Evolutionary conservation across 2,329 filamentous ascomycete species (phyloP).

Genomic region (Plenodomus tracheiphilus): DNA sequence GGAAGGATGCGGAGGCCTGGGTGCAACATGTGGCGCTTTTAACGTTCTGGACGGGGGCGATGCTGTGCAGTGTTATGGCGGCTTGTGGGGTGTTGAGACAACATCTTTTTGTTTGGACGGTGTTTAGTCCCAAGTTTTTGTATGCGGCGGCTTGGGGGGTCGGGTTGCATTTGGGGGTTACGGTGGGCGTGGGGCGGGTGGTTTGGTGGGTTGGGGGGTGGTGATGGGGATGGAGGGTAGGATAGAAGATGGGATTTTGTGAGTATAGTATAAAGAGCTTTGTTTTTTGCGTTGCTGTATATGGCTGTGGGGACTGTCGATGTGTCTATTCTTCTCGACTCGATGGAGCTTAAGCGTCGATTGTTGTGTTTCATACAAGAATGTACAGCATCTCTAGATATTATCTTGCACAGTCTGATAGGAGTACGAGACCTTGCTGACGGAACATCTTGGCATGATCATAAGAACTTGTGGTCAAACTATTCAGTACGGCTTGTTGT

Average conservation of each 20-base stretch:
- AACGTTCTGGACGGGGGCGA: constrained; percentile 70
- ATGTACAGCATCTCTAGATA: no score
- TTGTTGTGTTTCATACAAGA: no score
- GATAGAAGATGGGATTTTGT: neutral
- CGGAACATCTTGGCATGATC: no score
- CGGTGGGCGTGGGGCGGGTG: constrained; percentile 36
- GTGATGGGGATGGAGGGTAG: constrained; percentile 12
- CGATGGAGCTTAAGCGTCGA: no score
- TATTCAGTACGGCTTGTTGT: no score
- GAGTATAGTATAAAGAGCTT: no score
- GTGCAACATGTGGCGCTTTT: constrained; percentile 62
- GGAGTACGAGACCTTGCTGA: no score
- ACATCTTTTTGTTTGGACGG: constrained; percentile 97
- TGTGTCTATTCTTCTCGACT: no score
- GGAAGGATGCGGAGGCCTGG: constrained; percentile 15
- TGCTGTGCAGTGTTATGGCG: constrained; percentile 76
- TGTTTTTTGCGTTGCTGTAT: no score
- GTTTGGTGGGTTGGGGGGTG: constrained; percentile 40
- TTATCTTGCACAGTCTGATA: no score
- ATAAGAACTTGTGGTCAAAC: no score
- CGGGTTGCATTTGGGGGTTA: constrained; percentile 70
- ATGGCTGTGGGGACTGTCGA: no score
- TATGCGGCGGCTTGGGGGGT: constrained; percentile 89
- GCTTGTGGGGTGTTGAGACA: constrained; percentile 82
- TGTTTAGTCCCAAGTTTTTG: constrained; percentile 95